Evolutionary conservation across 2,329 filamentous ascomycete species (phyloP), one percentile per base, ranked within the genome.

Genomic region (Fusarium sp.): DNA sequence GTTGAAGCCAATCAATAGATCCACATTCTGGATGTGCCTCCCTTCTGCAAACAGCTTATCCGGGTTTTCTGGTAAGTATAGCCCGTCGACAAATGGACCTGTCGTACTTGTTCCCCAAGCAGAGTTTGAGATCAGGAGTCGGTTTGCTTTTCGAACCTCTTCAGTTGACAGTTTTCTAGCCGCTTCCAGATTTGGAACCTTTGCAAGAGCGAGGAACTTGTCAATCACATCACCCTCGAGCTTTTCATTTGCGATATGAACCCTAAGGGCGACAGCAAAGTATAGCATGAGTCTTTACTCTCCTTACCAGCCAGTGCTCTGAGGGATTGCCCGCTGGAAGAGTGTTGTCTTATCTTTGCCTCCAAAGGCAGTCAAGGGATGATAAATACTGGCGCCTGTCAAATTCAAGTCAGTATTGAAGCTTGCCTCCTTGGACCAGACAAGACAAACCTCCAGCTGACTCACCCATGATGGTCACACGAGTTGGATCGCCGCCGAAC

Each of bases 221-320:
- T 29, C 15, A 3, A 58, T 23, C 23, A 38, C 31, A 27, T 58
- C 19, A n/a, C 14, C 19, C 10, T 58, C 23, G 15, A 58, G 39
- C 4, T 6, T 46, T 0, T 16, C 23, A 27, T 33, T 16, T 1
- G 41, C 41, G 5, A 58, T 46, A 37, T 58, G 55, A 27, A 38
- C 18, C 23, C 41, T 48, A 3, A n/a, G 12, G 14, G 19, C 19
- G 55, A 48, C 12, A 48, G 41, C 29, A 2, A 19, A 21, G 4
- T 16, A 25, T 4, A 0, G 7, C n/a, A n/a, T 11, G 2, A 2
- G 6, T 0, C 9, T 25, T 46, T 3, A 2, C 6, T 4, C 8
- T 6, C 2, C 55, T 25, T 45, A 58, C 55, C 31, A 58, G 31
- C 41, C 55, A 29, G 29, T 58, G 10, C 55, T 58, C 11, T 58